Percentiles rank a stretch among this genome's conserved stretches.
Conservation (phyloP, 2,329 filamentous ascomycete species). For the Aspergillus latus region DNA sequence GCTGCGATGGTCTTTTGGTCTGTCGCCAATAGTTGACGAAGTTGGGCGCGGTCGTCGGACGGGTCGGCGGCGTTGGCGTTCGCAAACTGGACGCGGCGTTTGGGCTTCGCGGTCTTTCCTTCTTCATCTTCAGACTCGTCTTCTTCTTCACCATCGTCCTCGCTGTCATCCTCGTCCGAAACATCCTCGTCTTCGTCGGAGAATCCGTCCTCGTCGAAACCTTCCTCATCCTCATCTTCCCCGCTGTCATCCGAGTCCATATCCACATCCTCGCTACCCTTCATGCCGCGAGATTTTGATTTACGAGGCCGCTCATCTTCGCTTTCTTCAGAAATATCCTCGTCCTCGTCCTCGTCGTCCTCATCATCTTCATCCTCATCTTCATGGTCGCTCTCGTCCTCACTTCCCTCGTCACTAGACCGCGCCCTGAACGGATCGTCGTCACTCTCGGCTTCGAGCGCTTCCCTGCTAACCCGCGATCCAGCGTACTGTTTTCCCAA, state of each 20-base stretch:
- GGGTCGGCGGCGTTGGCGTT: slow-evolving; percentile 24
- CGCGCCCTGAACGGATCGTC: slow-evolving; percentile 46
- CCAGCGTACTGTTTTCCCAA: slow-evolving; percentile 82
- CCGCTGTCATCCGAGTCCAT: slow-evolving; percentile 30
- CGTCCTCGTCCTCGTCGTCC: slow-evolving; percentile 22
- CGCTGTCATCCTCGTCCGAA: slow-evolving; percentile 28
- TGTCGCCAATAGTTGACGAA: slow-evolving; percentile 67
- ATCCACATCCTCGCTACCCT: slow-evolving; percentile 20
- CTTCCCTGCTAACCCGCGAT: slow-evolving; percentile 68
- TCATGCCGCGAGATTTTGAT: slow-evolving; percentile 13
- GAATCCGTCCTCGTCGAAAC: slow-evolving; percentile 24
- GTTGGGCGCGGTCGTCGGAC: slow-evolving; percentile 54
- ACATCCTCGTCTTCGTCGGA: slow-evolving; percentile 21
- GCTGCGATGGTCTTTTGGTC: slow-evolving; percentile 67
- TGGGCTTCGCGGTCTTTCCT: slow-evolving; percentile 25
- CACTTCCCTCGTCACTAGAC: slow-evolving; percentile 39
- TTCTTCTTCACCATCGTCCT: slow-evolving; percentile 23
- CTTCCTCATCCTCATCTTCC: slow-evolving; percentile 24
- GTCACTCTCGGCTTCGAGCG: slow-evolving; percentile 59
- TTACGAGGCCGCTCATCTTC: slow-evolving; percentile 16
- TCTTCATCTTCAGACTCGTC: slow-evolving; percentile 35
- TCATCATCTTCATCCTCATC: slow-evolving; percentile 24
- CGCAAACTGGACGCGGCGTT: slow-evolving; percentile 10
- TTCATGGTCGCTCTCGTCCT: slow-evolving; percentile 27
- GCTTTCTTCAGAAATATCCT: slow-evolving; percentile 19